Evolutionary conservation across 2,329 filamentous ascomycete genomes (phyloP).

Genomic region (Tolypocladium tundrense): DNA sequence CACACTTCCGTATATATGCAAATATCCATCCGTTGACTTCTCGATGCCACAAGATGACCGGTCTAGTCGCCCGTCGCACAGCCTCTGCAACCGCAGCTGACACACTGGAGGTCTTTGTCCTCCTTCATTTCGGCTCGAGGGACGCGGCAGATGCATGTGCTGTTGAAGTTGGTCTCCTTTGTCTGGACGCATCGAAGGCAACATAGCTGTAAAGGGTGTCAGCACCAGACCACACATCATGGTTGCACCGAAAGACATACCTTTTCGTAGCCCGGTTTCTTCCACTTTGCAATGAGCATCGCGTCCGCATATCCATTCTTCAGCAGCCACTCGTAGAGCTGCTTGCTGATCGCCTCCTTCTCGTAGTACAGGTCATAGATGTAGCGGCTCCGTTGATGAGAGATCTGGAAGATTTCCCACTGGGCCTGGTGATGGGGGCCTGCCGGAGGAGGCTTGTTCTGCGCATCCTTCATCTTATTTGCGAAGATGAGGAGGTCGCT

Average conservation of each 20-base stretch:
- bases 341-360: conserved; percentile 87
- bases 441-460: conserved; percentile 76
- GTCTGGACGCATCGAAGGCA: conserved; percentile 95
- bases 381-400: conserved; percentile 83
- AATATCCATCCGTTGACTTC: not conserved
- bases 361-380: conserved; percentile 98
- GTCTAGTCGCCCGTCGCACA: conserved; percentile 74
- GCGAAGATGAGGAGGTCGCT: conserved; percentile 75
- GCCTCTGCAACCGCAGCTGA: conserved; percentile 87
- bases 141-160: conserved; percentile 93
- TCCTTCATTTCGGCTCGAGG: conserved; percentile 85
- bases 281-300: conserved; percentile 98
- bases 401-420: conserved; percentile 97
- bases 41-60: not conserved
- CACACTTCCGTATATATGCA: not conserved
- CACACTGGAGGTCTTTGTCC: conserved; percentile 81
- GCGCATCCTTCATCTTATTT: conserved; percentile 92
- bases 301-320: conserved; percentile 96
- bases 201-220: conserved; percentile 53
- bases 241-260: conserved; percentile 32
- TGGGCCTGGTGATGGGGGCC: conserved; percentile 78
- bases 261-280: conserved; percentile 99
- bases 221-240: conserved; percentile 10
- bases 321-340: conserved; percentile 88
- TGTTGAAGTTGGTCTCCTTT: conserved; percentile 99